Conservation (phyloP, 352 stramenopile genomes). For the Pythium angustatum region DNA sequence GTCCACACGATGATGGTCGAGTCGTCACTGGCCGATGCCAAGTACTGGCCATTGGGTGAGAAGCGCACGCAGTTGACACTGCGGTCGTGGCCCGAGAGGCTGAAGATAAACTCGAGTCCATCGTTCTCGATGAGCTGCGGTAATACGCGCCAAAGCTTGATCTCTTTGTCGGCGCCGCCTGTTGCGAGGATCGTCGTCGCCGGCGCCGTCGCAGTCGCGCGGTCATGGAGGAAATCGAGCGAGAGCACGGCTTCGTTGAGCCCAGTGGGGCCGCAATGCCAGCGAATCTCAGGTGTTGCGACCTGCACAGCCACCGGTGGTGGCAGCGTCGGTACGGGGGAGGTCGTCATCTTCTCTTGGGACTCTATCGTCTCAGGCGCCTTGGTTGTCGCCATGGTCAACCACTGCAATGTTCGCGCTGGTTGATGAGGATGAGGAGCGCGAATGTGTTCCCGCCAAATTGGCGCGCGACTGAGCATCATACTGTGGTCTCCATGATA, state of each 20-base stretch:
- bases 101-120: constrained; percentile 78
- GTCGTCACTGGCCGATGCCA: constrained; percentile 89
- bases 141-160: constrained; percentile 81
- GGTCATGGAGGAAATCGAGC: constrained; percentile 67
- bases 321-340: too few relatives aligned
- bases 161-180: constrained; percentile 86
- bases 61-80: constrained; percentile 93
- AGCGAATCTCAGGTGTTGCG: constrained; percentile 82
- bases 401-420: background rate
- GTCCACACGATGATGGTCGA: constrained; percentile 88
- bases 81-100: constrained; percentile 84
- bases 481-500: background rate
- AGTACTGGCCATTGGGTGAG: constrained; percentile 79
- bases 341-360: too few relatives aligned
- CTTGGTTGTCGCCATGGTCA: constrained; percentile 2
- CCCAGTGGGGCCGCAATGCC: constrained; percentile 83
- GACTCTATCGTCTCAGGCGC: background rate
- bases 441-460: constrained; percentile 21
- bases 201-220: background rate
- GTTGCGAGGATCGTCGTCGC: constrained; percentile 56
- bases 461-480: constrained; percentile 5
- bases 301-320: constrained; percentile 48
- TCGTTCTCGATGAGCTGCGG: constrained; percentile 35
- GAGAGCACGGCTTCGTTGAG: constrained; percentile 88
- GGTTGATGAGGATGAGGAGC: constrained; percentile 3